Evolutionary conservation across 2,329 filamentous ascomycete species (phyloP).

Genomic region (Nemania sp.): DNA sequence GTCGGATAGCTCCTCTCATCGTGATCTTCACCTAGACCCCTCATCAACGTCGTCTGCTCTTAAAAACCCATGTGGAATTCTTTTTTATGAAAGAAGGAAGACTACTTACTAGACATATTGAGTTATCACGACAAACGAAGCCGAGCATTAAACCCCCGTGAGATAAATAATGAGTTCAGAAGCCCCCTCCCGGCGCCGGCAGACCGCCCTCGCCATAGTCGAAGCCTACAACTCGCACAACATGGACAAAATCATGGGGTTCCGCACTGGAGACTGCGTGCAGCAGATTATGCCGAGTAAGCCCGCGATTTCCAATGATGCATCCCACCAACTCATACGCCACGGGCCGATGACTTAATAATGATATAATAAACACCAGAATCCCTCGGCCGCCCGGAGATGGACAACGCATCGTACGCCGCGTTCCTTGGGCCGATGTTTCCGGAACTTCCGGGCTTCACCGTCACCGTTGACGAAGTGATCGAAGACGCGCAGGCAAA

Average conservation of each 20-base stretch:
- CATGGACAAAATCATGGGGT: constrained; percentile 30
- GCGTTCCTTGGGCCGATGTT: constrained; percentile 22
- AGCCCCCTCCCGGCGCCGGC: constrained; percentile 19
- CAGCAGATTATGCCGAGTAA: constrained; percentile 32
- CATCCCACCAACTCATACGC: neutral
- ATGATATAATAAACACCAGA: neutral
- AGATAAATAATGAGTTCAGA: constrained; percentile 3
- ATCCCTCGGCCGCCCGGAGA: constrained; percentile 27
- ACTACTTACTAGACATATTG: neutral
- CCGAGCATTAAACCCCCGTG: neutral
- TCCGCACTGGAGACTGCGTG: constrained; percentile 29
- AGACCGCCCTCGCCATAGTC: constrained; percentile 32
- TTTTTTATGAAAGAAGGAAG: too few relatives aligned
- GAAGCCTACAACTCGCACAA: constrained; percentile 34
- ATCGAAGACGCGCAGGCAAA: constrained; percentile 41
- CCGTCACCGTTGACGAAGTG: constrained; percentile 28
- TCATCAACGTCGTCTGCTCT: neutral
- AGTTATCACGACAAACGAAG: neutral
- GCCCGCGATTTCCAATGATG: neutral
- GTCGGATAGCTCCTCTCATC: neutral
- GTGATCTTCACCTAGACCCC: neutral
- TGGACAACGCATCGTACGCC: constrained; percentile 33
- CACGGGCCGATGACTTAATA: neutral
- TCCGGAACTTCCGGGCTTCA: constrained; percentile 25
- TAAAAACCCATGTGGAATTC: too few relatives aligned